Conservation (phyloP, 768 basidiomycete genomes). For the Russula olivacea region DNA sequence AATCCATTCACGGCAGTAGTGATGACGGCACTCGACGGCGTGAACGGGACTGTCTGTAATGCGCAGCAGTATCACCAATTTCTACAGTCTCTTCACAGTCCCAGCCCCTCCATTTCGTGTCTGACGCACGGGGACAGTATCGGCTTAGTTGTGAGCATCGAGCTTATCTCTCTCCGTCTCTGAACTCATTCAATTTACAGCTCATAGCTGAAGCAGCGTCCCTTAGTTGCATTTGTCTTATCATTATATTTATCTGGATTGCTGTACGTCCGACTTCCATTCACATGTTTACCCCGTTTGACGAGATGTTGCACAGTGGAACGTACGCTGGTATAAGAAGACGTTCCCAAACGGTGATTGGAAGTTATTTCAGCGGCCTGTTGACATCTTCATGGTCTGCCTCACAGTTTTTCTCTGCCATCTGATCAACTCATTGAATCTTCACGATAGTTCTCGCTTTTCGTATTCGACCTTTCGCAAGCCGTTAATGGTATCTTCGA, state of each 20-base stretch:
- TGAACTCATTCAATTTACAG: conserved; percentile 24
- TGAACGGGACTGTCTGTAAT: conserved; percentile 15
- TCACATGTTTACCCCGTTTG: neutral
- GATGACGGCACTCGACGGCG: neutral
- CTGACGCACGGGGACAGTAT: conserved; percentile 35
- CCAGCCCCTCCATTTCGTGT: conserved; percentile 24
- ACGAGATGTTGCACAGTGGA: conserved; percentile 9
- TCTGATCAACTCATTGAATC: conserved; percentile 8
- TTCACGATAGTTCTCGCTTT: conserved; percentile 27
- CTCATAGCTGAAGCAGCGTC: conserved; percentile 33
- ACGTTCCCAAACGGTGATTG: neutral
- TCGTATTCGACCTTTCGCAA: conserved; percentile 35
- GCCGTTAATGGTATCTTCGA: conserved; percentile 36
- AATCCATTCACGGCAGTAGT: neutral
- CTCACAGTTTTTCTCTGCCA: neutral
- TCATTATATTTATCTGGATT: neutral
- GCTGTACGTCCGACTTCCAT: conserved; percentile 1
- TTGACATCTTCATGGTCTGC: conserved; percentile 40
- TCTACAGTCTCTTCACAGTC: neutral
- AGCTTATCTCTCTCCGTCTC: neutral
- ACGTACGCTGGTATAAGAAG: conserved; percentile 9
- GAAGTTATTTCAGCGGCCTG: conserved; percentile 34
- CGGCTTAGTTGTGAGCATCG: conserved; percentile 33
- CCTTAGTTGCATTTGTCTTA: neutral
- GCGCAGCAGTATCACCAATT: neutral